Conservation (phyloP, 306 rosid genomes). For the Vicia faba region DNA sequence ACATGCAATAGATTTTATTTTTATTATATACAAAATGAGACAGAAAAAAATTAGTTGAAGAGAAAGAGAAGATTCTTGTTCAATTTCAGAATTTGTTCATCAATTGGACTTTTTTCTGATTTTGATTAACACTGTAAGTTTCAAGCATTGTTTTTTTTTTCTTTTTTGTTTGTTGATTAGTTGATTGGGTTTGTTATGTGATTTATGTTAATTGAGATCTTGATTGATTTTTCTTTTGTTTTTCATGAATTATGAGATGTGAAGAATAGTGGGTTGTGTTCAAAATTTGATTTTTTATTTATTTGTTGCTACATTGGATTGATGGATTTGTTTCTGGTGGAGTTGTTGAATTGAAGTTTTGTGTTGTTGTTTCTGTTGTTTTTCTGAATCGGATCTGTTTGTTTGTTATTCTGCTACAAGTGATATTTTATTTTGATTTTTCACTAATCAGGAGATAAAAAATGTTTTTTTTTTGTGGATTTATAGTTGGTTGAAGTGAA, state of each 20-base stretch:
- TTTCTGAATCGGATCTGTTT: conserved; percentile 39
- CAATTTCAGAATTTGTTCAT: conserved; percentile 41
- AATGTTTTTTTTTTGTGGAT: conserved; percentile 28
- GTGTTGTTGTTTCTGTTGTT: conserved; percentile 31
- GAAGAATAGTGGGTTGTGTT: conserved; percentile 34
- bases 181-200: background rate
- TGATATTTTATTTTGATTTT: conserved; percentile 30
- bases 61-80: conserved; percentile 40
- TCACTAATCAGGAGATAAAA: conserved; percentile 12
- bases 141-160: conserved; percentile 29
- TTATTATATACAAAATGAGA: background rate
- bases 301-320: conserved; percentile 38
- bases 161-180: conserved; percentile 28
- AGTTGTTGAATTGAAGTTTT: conserved; percentile 35
- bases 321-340: conserved; percentile 39
- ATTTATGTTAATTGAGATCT: conserved; percentile 38
- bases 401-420: background rate
- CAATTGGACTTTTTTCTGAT: conserved; percentile 42
- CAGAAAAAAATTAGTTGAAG: conserved; percentile 31
- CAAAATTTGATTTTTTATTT: conserved; percentile 30
- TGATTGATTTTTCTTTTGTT: conserved; percentile 18
- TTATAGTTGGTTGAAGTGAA: conserved; percentile 43
- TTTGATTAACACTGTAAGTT: conserved; percentile 43
- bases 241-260: conserved; percentile 23
- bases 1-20: conserved; percentile 28